phyloP scores from a whole-genome alignment of 148 eudicot species.

The Mesembryanthemum crystallinum region DNA sequence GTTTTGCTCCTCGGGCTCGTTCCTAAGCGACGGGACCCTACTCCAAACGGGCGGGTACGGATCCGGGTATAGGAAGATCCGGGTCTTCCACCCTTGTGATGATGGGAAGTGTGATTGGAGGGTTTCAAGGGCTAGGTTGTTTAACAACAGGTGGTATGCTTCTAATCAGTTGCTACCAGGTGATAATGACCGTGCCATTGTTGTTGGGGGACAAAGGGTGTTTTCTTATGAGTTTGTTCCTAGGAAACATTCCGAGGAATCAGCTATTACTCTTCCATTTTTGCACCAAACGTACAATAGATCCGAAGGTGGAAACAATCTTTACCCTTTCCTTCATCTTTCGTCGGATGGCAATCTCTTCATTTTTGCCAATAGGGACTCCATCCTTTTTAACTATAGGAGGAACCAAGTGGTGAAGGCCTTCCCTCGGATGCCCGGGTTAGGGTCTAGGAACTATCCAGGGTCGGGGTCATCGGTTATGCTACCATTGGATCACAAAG shows the following conservation, averaged over 20 bases:
- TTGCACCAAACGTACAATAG: constrained; percentile 36
- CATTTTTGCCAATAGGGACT: constrained; percentile 57
- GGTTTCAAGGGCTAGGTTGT: constrained; percentile 17
- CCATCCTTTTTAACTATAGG: constrained; percentile 52
- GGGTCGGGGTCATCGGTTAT: constrained; percentile 56
- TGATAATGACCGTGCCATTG: constrained; percentile 38
- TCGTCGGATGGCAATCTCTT: constrained; percentile 54
- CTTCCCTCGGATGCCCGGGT: constrained; percentile 51
- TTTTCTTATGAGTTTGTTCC: constrained; percentile 57
- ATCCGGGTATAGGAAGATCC: constrained; percentile 33
- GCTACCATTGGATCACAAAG: constrained; percentile 42
- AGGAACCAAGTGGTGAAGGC: constrained; percentile 37
- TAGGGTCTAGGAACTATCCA: constrained; percentile 53
- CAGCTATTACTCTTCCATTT: constrained; percentile 36
- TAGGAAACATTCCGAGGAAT: constrained; percentile 10
- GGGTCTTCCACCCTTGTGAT: constrained; percentile 42
- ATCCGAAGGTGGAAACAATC: constrained; percentile 40
- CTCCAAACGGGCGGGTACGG: constrained; percentile 52
- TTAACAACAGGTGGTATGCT: constrained; percentile 48
- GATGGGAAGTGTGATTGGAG: constrained; percentile 46
- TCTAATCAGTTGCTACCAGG: constrained; percentile 43
- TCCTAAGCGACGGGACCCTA: constrained; percentile 56
- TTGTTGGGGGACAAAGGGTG: constrained; percentile 51
- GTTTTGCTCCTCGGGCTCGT: constrained; percentile 58
- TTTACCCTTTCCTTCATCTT: constrained; percentile 58